phyloP scores from a whole-genome alignment of 805 yeast species.

The Wickerhamomyces canadensis region DNA sequence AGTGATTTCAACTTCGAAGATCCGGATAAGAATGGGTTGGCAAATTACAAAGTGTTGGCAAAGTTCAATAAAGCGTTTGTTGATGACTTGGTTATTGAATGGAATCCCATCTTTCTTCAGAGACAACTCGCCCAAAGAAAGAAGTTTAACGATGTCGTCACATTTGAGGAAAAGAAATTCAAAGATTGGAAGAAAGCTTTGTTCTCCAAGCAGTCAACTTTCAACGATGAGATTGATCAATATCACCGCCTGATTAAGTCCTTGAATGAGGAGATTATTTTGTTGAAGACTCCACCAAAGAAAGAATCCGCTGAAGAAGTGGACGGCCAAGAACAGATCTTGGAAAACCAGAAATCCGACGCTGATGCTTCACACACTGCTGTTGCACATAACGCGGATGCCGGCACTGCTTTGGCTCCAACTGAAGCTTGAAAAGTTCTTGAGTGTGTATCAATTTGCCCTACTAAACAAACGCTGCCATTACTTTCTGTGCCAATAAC shows the following conservation, averaged over 20 bases:
- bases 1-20: slow-evolving; percentile 22
- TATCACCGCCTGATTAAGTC: slow-evolving; percentile 31
- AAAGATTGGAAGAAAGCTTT: slow-evolving; percentile 58
- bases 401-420: no score
- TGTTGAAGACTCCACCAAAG: slow-evolving; percentile 3
- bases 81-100: slow-evolving; percentile 34
- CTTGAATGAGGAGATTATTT: slow-evolving; percentile 14
- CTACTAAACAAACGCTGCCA: no score
- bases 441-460: no score
- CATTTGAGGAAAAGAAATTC: slow-evolving; percentile 49
- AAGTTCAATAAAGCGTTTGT: slow-evolving; percentile 30
- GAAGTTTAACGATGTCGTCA: slow-evolving; percentile 37
- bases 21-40: slow-evolving; percentile 27
- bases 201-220: slow-evolving; percentile 46
- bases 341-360: no score
- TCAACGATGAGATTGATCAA: slow-evolving; percentile 49
- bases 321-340: background rate
- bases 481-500: no score
- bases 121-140: slow-evolving; percentile 38
- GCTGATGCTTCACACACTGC: no score
- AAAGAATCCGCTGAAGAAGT: background rate
- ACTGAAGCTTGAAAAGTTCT: no score
- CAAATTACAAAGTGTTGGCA: slow-evolving; percentile 34
- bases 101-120: slow-evolving; percentile 42
- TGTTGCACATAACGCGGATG: no score